Conservation (phyloP, 805 yeast genomes). For the Teunomyces stri region DNA sequence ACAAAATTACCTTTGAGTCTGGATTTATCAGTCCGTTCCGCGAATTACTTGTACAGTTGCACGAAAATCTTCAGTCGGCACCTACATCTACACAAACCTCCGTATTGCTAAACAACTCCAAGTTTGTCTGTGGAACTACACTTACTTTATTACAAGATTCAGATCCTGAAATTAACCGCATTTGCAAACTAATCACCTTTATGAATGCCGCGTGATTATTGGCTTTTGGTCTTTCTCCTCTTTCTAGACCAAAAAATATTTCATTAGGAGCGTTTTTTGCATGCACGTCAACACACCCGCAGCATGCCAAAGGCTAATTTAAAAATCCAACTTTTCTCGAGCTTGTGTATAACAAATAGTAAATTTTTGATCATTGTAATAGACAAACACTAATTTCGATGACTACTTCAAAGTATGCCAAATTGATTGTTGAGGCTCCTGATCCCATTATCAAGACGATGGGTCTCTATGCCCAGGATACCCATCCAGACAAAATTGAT, state of each 20-base stretch:
- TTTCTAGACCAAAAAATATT: not conserved
- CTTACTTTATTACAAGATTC: conserved; percentile 3
- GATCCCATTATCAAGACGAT: conserved; percentile 30
- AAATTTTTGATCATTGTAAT: too few relatives aligned
- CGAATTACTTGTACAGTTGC: conserved; percentile 14
- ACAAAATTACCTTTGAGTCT: not conserved
- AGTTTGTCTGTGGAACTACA: conserved; percentile 28
- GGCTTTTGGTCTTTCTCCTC: not conserved
- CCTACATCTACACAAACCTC: conserved; percentile 5
- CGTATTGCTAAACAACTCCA: conserved; percentile 29
- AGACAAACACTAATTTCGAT: conserved; percentile 6
- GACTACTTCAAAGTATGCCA: conserved; percentile 15
- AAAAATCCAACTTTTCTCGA: too few relatives aligned
- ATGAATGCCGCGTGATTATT: not conserved
- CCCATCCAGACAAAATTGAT: conserved; percentile 34
- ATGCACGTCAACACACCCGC: not conserved
- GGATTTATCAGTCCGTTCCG: conserved; percentile 9
- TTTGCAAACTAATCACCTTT: conserved; percentile 3
- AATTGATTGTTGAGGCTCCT: conserved; percentile 17
- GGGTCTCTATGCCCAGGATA: conserved; percentile 22
- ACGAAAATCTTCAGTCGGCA: conserved; percentile 1
- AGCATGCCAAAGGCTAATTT: not conserved
- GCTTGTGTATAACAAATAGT: too few relatives aligned
- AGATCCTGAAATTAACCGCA: not conserved
- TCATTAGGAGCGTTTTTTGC: not conserved